Base-by-base conservation (phyloP, 2,329 filamentous ascomycete genomes). In the Periconia sp. region DNA sequence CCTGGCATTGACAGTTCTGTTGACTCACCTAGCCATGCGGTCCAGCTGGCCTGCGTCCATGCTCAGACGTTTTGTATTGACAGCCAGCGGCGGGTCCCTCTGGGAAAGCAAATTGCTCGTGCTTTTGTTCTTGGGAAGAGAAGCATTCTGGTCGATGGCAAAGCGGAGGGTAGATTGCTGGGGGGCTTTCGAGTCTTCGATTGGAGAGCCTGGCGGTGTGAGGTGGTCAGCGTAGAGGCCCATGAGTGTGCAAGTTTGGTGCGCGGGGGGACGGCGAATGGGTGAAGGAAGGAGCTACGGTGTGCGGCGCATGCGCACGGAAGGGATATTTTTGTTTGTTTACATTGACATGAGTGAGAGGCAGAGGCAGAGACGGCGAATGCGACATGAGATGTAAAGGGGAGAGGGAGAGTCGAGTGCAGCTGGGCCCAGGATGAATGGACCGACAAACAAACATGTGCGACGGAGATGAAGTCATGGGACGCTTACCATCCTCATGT, bases 41-140 rank as follows among this genome's bases (percentile, higher is more conserved):
- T 92, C 90, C 60, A 82, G 80, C 56, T 84, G 80, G 49, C 86
- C 83, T 53, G 85, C 86, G 73, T 94, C 91, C 68, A 92, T 86
- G 47, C 91, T 93, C 75, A 91, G 87, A 56, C 89, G 87, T 71
- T 76, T 84, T 59, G 82, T 84, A 61, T 87, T 84, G 47, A 82
- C 74, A 71, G 67, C 59, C 44, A 75, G 73, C 50, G 70, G 64
- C 47, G 67, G 53, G 48, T 63, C 52, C 54, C 57, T 54, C 40
- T 70, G 70, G 41, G 70, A 59, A 37, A 77, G 74, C 61, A 82
- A 73, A 59, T 77, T 82, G 52, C 76, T 76, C 49, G 77, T 77
- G 66, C 77, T 79, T 68, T 76, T 76, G 64, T 77, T 79, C 73
- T 80, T 81, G 31, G 74, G 74, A 49, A 81, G 66, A 59, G 65